phyloP scores from a whole-genome alignment of 495 filamentous ascomycete genomes.

The Penicillium flavigenum region DNA sequence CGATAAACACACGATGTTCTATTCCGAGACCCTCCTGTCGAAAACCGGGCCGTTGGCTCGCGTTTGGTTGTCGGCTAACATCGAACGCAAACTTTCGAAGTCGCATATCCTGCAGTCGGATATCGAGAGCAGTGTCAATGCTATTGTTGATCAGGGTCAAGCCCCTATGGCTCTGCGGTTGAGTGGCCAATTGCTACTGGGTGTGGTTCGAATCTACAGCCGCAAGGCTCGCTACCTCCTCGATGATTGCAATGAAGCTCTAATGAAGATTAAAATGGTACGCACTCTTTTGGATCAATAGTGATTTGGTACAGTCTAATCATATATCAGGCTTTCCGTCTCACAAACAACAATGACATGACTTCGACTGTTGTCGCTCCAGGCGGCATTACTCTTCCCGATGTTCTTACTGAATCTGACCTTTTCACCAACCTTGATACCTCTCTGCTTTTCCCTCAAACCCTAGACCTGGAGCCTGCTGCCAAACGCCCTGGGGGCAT shows the following conservation, averaged over 20 bases:
- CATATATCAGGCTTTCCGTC: conserved; percentile 64
- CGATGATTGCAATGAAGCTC: conserved; percentile 95
- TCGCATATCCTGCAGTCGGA: conserved; percentile 89
- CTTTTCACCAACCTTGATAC: conserved; percentile 74
- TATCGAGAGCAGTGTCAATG: conserved; percentile 87
- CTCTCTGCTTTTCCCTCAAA: conserved; percentile 69
- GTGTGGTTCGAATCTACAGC: conserved; percentile 96
- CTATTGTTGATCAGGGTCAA: conserved; percentile 90
- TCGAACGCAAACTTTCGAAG: conserved; percentile 96
- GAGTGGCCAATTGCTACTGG: conserved; percentile 89
- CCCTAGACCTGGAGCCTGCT: conserved; percentile 56
- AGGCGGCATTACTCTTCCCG: conserved; percentile 75
- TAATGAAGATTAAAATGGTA: conserved; percentile 99
- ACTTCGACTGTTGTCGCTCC: conserved; percentile 65
- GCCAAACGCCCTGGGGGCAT: conserved; percentile 56
- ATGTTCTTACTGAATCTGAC: conserved; percentile 86
- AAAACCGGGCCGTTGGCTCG: conserved; percentile 96
- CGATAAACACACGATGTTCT: conserved; percentile 73
- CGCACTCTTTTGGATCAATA: conserved; percentile 17
- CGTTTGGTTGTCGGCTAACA: conserved; percentile 96
- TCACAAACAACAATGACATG: conserved; percentile 76
- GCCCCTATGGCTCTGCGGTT: conserved; percentile 93
- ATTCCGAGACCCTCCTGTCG: conserved; percentile 91
- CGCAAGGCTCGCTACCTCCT: conserved; percentile 93
- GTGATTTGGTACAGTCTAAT: neutral